Percentiles rank a stretch among this genome's conserved stretches.
Conservation (phyloP, 73 alveolate species). For the Paramecium primaurelia region DNA sequence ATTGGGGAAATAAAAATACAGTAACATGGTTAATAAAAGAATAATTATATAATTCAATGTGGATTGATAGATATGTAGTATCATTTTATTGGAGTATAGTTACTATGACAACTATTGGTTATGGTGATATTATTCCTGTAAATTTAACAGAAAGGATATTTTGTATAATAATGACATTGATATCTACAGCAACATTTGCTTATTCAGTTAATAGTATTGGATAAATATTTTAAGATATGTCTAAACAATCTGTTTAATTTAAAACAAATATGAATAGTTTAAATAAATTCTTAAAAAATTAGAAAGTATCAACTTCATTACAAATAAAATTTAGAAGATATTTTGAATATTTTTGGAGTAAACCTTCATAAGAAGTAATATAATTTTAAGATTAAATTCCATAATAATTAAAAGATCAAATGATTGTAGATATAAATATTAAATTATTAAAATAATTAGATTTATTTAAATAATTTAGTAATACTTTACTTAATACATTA, state of each 20-base stretch:
- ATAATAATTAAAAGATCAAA: background rate
- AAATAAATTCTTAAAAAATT: background rate
- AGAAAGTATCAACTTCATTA: background rate
- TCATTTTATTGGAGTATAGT: slow-evolving; percentile 59
- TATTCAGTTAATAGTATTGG: slow-evolving; percentile 47
- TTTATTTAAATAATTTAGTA: background rate
- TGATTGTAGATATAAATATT: background rate
- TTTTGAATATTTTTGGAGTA: slow-evolving; percentile 41
- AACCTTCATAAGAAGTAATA: background rate
- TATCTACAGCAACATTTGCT: slow-evolving; percentile 49
- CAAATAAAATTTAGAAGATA: background rate
- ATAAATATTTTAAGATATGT: slow-evolving; percentile 1
- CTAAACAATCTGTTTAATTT: background rate
- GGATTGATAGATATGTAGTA: background rate
- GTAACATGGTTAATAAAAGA: slow-evolving; percentile 9
- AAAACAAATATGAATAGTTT: slow-evolving; percentile 21
- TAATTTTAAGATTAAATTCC: background rate
- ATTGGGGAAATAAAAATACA: background rate
- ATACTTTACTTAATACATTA: background rate
- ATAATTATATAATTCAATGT: background rate
- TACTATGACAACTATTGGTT: slow-evolving; percentile 56
- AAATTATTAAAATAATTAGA: background rate
- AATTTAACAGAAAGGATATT: slow-evolving; percentile 51
- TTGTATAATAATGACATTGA: slow-evolving; percentile 35
- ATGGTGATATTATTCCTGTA: slow-evolving; percentile 64